Percentiles rank a stretch among this genome's conserved stretches.
Conservation (phyloP, 2,329 filamentous ascomycete species). For the Coniosporium tulheliwenetii region DNA sequence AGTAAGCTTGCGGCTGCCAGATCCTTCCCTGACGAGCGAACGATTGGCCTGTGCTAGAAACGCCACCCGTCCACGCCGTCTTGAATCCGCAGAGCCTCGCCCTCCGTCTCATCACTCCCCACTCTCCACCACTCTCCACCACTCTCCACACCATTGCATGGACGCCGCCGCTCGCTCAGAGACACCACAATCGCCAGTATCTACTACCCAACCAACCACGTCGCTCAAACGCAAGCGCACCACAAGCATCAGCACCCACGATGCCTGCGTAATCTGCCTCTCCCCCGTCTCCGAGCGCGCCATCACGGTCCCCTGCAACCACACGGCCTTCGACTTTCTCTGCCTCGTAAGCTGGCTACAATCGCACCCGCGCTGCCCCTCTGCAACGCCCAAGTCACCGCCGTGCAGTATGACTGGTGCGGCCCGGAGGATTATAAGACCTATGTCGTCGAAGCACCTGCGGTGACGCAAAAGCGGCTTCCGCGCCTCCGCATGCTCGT, state of each 20-base stretch:
- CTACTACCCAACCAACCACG: background rate
- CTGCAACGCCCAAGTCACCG: constrained; percentile 44
- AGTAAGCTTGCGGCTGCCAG: too few species aligned
- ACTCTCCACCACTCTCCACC: too few species aligned
- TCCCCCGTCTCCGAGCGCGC: constrained; percentile 58
- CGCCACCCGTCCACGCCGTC: too few species aligned
- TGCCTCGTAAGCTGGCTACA: constrained; percentile 76
- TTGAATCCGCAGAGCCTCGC: too few species aligned
- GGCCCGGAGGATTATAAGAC: constrained; percentile 39
- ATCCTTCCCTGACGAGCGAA: too few species aligned
- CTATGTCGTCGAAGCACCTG: constrained; percentile 30
- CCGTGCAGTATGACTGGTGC: constrained; percentile 50
- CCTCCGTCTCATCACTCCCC: too few species aligned
- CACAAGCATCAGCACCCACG: constrained; percentile 4
- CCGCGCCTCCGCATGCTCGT: background rate
- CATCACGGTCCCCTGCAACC: constrained; percentile 59
- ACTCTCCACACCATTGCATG: background rate
- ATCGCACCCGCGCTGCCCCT: constrained; percentile 60
- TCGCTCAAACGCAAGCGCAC: background rate
- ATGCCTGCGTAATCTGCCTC: constrained; percentile 77
- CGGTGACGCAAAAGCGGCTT: constrained; percentile 2
- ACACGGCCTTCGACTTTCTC: constrained; percentile 69
- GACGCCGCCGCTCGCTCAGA: background rate
- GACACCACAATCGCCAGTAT: background rate
- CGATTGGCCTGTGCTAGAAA: too few species aligned